Evolutionary conservation across 2,329 filamentous ascomycete species (phyloP).

Genomic region (Xylaria sp.): DNA sequence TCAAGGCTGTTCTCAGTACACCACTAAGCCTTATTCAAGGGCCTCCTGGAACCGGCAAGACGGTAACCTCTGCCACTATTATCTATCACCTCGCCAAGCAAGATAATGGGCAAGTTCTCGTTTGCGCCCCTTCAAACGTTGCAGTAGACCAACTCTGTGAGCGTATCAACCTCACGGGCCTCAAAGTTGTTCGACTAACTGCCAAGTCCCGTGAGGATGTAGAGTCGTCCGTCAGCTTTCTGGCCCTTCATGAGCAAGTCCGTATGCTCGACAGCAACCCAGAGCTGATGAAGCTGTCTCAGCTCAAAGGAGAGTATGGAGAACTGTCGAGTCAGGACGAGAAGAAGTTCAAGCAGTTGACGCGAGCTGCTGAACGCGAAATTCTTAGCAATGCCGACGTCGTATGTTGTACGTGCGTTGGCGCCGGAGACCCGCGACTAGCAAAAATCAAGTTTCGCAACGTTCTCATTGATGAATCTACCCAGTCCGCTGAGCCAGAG

Average conservation of each 20-base stretch:
- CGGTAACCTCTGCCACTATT: conserved; percentile 97
- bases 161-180: conserved; percentile 90
- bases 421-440: conserved; percentile 93
- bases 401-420: conserved; percentile 98
- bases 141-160: conserved; percentile 98
- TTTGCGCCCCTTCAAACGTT: conserved; percentile 97
- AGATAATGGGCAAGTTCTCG: conserved; percentile 92
- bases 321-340: conserved; percentile 96
- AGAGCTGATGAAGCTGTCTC: conserved; percentile 90
- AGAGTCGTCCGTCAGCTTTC: conserved; percentile 95
- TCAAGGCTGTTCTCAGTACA: conserved; percentile 93
- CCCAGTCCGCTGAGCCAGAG: conserved; percentile 96
- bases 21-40: conserved; percentile 96
- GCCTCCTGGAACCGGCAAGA: conserved; percentile 97
- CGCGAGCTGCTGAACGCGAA: conserved; percentile 91
- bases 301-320: conserved; percentile 90
- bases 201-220: conserved; percentile 99
- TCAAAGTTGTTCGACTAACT: conserved; percentile 98
- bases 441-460: conserved; percentile 99
- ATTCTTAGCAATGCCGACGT: conserved; percentile 96
- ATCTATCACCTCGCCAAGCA: conserved; percentile 98
- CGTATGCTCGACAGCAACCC: conserved; percentile 97
- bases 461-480: conserved; percentile 97
- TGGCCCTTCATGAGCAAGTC: conserved; percentile 96
- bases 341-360: conserved; percentile 98